These are phyloP conservation scores for Oryza punctata DNA, from an alignment of 176 grass and related monocot species.

Conservation along the genomic window DNA sequence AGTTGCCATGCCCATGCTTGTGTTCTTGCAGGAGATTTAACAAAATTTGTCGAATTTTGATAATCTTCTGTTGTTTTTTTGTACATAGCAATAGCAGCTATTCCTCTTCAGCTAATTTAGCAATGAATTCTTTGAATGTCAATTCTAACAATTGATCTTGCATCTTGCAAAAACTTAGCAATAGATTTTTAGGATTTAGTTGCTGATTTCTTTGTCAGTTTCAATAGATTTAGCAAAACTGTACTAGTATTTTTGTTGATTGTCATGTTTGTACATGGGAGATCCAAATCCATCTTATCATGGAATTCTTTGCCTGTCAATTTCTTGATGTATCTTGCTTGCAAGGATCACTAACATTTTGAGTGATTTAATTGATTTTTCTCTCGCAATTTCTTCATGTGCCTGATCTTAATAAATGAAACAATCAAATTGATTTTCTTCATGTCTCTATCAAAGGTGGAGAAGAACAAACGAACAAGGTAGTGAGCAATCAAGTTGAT, in stretches of 20 bases:
- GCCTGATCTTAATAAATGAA: background rate
- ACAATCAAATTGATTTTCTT: no score
- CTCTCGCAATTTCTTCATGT: background rate
- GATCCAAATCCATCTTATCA: background rate
- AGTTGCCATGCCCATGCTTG: background rate
- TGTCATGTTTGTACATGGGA: background rate
- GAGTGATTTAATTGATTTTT: constrained; percentile 1
- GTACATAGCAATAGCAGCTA: constrained; percentile 3
- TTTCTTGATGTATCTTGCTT: background rate
- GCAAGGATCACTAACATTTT: background rate
- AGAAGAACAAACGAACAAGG: background rate
- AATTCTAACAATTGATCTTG: background rate
- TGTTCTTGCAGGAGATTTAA: constrained; percentile 9
- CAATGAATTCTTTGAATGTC: constrained; percentile 13
- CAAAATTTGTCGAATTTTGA: background rate
- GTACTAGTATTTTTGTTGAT: background rate
- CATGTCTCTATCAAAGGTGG: background rate
- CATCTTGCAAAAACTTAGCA: constrained; percentile 18
- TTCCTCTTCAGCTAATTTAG: constrained; percentile 10
- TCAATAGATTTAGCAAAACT: background rate
- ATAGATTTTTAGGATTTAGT: background rate
- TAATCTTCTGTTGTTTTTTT: background rate
- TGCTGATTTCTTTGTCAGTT: background rate
- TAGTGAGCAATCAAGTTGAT: constrained; percentile 6
- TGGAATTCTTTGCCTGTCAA: background rate